phyloP scores from a whole-genome alignment of 176 grass and related monocot species.

The Hsuehochloa calcarea region DNA sequence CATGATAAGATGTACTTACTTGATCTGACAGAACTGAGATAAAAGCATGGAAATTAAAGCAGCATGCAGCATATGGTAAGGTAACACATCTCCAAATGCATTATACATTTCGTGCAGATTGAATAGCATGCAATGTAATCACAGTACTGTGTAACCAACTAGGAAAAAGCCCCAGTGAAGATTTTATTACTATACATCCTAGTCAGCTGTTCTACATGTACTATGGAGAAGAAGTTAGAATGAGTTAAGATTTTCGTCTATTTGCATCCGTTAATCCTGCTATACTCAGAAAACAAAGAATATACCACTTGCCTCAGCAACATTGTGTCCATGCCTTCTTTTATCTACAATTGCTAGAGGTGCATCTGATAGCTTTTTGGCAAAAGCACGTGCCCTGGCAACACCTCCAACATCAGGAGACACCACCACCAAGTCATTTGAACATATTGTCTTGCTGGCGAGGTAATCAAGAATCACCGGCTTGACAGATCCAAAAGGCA shows the following conservation, averaged over 20 bases:
- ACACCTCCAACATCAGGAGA: conserved; percentile 97
- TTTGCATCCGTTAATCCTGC: not conserved
- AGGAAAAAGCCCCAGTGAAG: not conserved
- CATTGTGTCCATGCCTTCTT: conserved; percentile 96
- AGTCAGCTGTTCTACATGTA: not conserved
- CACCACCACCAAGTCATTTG: conserved; percentile 88
- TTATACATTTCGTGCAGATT: conserved; percentile 7
- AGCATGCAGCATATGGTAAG: conserved; percentile 7
- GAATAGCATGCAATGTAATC: not conserved
- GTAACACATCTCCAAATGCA: conserved; percentile 15
- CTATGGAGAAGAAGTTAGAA: not conserved
- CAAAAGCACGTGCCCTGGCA: conserved; percentile 90
- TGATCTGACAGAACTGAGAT: conserved; percentile 11
- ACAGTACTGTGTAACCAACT: not conserved
- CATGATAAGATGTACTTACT: conserved; percentile 9
- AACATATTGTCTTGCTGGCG: conserved; percentile 86
- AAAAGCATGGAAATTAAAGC: not conserved
- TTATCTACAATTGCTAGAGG: conserved; percentile 98
- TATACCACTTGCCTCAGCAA: conserved; percentile 67
- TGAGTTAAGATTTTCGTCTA: not conserved
- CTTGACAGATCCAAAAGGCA: conserved; percentile 51
- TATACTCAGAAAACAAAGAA: conserved; percentile 14
- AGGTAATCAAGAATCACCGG: conserved; percentile 99
- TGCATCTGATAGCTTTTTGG: conserved; percentile 91
- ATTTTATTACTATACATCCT: conserved; percentile 18